Conservation (phyloP, 1,284 basidiomycete genomes). For the Ganoderma meredithae region DNA sequence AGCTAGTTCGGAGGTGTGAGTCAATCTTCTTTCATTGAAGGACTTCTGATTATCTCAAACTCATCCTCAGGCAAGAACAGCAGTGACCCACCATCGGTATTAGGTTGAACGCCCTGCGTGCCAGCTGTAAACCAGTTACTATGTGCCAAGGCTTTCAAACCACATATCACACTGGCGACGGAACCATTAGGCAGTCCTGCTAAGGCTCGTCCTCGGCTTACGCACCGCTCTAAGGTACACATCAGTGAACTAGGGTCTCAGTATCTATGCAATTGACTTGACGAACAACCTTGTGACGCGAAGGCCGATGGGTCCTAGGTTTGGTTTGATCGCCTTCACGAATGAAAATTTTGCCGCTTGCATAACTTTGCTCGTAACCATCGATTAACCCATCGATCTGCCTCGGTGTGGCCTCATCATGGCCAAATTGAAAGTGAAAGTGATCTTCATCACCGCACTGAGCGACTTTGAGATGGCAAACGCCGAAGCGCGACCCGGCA, state of each 20-base stretch:
- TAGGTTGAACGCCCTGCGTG: neutral
- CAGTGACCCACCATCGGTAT: neutral
- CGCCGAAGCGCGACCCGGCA: neutral
- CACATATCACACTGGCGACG: neutral
- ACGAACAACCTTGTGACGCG: neutral
- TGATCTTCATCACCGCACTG: neutral
- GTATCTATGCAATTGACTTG: neutral
- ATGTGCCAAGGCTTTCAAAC: neutral
- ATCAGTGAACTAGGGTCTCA: neutral
- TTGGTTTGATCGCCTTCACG: neutral
- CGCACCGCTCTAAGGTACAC: neutral
- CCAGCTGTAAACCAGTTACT: neutral
- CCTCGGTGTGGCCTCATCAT: neutral
- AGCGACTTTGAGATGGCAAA: neutral
- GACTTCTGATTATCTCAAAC: too few species aligned
- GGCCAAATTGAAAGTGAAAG: too few species aligned
- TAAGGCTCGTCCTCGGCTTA: neutral
- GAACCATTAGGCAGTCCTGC: too few species aligned
- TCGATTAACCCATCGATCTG: neutral
- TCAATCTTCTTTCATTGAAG: too few species aligned
- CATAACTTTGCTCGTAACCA: neutral
- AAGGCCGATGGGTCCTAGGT: neutral
- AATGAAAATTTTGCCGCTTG: neutral
- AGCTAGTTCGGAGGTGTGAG: too few species aligned
- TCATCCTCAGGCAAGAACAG: neutral